These are phyloP conservation scores for Venturia effusa DNA, from an alignment of 2,329 filamentous ascomycete species.

Conservation along the genomic window DNA sequence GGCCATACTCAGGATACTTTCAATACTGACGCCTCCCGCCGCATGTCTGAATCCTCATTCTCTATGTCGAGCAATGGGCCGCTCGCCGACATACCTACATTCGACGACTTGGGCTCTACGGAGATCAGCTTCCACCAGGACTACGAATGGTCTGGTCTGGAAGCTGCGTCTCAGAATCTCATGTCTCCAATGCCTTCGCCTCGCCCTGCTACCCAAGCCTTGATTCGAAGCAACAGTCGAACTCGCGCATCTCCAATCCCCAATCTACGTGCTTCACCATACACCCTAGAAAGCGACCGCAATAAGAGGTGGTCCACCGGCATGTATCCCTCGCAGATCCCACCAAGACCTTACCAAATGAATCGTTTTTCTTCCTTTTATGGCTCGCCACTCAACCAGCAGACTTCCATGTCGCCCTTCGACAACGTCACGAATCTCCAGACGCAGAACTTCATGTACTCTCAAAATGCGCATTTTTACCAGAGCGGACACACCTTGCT, in stretches of 20 bases:
- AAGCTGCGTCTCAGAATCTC: constrained; percentile 59
- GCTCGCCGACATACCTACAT: constrained; percentile 57
- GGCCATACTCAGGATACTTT: constrained; percentile 22
- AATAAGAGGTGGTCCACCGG: constrained; percentile 72
- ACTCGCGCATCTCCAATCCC: constrained; percentile 63
- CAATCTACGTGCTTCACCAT: constrained; percentile 57
- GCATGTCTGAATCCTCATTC: constrained; percentile 64
- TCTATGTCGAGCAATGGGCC: constrained; percentile 54
- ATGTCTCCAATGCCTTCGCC: constrained; percentile 65
- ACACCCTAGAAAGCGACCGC: constrained; percentile 54
- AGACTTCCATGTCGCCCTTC: constrained; percentile 29
- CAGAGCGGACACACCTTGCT: constrained; percentile 34
- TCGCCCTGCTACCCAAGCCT: constrained; percentile 47
- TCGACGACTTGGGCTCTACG: constrained; percentile 60
- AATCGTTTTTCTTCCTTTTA: constrained; percentile 53
- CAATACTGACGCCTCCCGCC: constrained; percentile 43
- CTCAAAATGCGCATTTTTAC: constrained; percentile 42
- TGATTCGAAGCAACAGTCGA: constrained; percentile 45
- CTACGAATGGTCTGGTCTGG: constrained; percentile 46
- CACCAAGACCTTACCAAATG: constrained; percentile 43
- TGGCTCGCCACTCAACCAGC: constrained; percentile 41
- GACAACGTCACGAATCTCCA: constrained; percentile 22
- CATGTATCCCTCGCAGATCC: constrained; percentile 49
- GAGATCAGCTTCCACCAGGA: constrained; percentile 51
- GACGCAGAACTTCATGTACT: constrained; percentile 26